Evolutionary conservation across 805 yeast genomes (phyloP).

Genomic region (Candida broadrunensis): DNA sequence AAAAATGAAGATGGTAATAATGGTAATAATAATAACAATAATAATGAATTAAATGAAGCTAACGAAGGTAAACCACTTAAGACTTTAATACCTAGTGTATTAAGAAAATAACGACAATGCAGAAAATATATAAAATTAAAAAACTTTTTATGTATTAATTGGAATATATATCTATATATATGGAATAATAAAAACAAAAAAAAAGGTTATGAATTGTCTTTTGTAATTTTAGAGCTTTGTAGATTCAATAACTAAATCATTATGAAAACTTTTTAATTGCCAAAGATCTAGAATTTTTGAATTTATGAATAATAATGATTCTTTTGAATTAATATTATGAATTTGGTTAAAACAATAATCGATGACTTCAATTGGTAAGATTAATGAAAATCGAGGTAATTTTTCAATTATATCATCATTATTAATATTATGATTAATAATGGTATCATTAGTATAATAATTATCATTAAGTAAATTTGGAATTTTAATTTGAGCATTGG

Average conservation of each 20-base stretch:
- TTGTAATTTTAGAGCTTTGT: slow-evolving; percentile 15
- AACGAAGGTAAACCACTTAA: background rate
- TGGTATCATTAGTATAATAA: background rate
- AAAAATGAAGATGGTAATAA: background rate
- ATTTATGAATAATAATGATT: slow-evolving; percentile 6
- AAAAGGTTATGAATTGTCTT: too few species aligned
- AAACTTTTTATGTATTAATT: too few species aligned
- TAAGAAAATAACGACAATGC: background rate
- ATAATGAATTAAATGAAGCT: background rate
- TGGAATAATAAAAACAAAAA: background rate
- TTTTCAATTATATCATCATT: slow-evolving; percentile 22
- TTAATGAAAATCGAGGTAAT: slow-evolving; percentile 25
- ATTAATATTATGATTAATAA: background rate
- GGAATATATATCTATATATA: too few species aligned
- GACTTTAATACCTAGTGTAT: slow-evolving; percentile 1
- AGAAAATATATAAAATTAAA: too few species aligned
- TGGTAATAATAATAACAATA: background rate
- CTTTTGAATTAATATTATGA: background rate
- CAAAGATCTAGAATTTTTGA: slow-evolving; percentile 16
- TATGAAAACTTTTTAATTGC: slow-evolving; percentile 19
- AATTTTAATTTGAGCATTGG: slow-evolving; percentile 38
- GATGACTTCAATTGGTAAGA: slow-evolving; percentile 31
- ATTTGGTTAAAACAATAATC: slow-evolving; percentile 16
- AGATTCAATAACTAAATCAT: slow-evolving; percentile 15
- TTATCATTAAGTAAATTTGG: slow-evolving; percentile 11